Evolutionary conservation across 208 protist species (phyloP).

Genomic region (Leishmania arabica): DNA sequence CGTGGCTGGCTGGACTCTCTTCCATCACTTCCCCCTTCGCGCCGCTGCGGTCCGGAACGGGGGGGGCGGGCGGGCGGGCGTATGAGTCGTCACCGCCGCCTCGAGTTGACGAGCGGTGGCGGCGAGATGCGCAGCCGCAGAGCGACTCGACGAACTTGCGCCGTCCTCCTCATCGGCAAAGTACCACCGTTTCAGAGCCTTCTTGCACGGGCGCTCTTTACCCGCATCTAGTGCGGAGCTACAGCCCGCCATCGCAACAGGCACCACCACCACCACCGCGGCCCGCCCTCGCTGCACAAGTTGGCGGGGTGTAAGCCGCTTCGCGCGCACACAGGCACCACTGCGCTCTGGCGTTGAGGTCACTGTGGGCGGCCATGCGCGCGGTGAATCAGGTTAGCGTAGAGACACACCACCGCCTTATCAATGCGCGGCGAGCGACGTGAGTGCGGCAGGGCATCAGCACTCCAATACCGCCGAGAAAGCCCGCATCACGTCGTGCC

Average conservation of each 20-base stretch:
- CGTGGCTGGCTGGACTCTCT: neutral
- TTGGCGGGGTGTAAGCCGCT: neutral
- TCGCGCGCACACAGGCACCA: neutral
- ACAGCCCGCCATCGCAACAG: constrained; percentile 6
- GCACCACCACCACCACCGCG: neutral
- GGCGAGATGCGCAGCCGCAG: neutral
- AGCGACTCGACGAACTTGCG: neutral
- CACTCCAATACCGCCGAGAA: neutral
- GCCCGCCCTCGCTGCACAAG: neutral
- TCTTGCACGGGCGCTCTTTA: neutral
- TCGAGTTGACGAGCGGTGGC: neutral
- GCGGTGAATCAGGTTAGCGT: neutral
- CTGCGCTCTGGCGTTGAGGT: neutral
- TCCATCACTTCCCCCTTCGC: neutral
- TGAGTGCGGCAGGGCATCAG: neutral
- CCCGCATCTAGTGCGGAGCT: constrained; percentile 13
- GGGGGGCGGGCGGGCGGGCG: neutral
- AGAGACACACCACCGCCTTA: neutral
- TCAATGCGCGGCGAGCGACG: neutral
- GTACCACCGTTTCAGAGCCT: neutral
- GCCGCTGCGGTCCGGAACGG: neutral
- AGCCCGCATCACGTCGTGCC: neutral
- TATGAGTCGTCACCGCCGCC: neutral
- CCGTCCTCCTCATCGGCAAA: too few relatives aligned
- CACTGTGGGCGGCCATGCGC: neutral